Conservation (phyloP, 495 filamentous ascomycete species). For the Aspergillus biplanus region DNA sequence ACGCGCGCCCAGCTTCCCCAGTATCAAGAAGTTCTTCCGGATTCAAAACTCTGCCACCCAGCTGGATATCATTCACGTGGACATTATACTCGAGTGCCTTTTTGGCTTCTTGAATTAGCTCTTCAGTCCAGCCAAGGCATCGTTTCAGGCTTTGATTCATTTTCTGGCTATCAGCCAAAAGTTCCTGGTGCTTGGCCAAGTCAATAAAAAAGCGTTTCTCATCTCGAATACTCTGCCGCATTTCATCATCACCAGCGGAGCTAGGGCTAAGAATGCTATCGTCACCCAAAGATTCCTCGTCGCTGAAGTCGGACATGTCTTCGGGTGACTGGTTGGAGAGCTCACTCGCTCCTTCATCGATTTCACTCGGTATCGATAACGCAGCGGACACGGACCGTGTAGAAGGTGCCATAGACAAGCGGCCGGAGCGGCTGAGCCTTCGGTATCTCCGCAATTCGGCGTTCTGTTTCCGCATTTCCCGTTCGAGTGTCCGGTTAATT, state of each 20-base stretch:
- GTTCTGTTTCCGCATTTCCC: conserved; percentile 88
- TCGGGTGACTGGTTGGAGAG: conserved; percentile 39
- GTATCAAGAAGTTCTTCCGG: conserved; percentile 65
- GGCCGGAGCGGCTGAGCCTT: conserved; percentile 76
- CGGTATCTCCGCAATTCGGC: conserved; percentile 83
- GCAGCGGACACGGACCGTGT: conserved; percentile 47
- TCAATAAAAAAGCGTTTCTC: conserved; percentile 80
- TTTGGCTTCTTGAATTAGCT: conserved; percentile 83
- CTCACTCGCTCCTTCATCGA: conserved; percentile 41
- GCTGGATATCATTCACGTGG: conserved; percentile 71
- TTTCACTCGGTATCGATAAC: conserved; percentile 41
- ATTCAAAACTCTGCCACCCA: conserved; percentile 79
- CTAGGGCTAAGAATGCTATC: conserved; percentile 39
- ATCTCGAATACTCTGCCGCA: conserved; percentile 55
- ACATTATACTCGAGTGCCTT: conserved; percentile 84
- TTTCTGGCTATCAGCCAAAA: conserved; percentile 85
- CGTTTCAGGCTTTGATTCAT: conserved; percentile 92
- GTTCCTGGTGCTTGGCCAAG: conserved; percentile 82
- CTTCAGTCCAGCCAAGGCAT: conserved; percentile 85
- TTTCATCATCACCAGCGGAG: conserved; percentile 46
- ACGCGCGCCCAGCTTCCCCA: conserved; percentile 40
- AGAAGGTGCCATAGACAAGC: conserved; percentile 61
- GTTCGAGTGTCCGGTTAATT: conserved; percentile 93
- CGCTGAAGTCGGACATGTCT: conserved; percentile 51
- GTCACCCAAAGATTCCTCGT: conserved; percentile 44